These are phyloP conservation scores for Thermomucor indicae-seudaticae DNA, from an alignment of 371 early-diverging fungal species.

Conservation along the genomic window DNA sequence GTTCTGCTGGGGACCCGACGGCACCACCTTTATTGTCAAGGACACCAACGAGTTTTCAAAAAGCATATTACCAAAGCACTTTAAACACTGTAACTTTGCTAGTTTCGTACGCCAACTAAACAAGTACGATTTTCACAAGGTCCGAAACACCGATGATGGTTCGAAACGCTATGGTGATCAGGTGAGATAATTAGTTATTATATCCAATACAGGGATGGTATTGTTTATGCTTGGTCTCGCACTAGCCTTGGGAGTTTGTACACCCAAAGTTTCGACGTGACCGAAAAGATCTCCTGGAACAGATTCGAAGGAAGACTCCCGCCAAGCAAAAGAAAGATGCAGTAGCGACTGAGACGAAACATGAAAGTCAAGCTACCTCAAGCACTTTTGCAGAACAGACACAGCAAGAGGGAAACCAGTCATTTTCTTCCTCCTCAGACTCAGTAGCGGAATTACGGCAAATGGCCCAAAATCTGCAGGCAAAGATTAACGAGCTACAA, in stretches of 20 bases:
- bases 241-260: constrained; percentile 74
- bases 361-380: neutral
- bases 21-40: constrained; percentile 81
- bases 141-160: constrained; percentile 56
- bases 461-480: constrained; percentile 31
- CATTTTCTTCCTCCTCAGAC: constrained; percentile 6
- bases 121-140: constrained; percentile 95
- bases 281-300: constrained; percentile 58
- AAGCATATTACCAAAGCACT: constrained; percentile 75
- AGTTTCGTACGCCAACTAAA: constrained; percentile 96
- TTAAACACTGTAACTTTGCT: constrained; percentile 92
- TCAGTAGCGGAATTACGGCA: constrained; percentile 20
- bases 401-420: neutral
- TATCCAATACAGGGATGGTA: neutral
- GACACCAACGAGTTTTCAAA: constrained; percentile 73
- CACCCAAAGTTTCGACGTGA: constrained; percentile 71
- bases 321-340: constrained; percentile 33
- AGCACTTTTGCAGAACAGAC: neutral
- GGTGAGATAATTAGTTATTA: constrained; percentile 36
- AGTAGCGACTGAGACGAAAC: neutral
- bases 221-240: neutral
- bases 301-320: constrained; percentile 56
- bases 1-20: constrained; percentile 73
- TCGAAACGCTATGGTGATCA: constrained; percentile 60
- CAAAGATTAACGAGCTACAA: constrained; percentile 42